Evolutionary conservation across 2,329 filamentous ascomycete species (phyloP).

Genomic region (Diaporthe humulicola): DNA sequence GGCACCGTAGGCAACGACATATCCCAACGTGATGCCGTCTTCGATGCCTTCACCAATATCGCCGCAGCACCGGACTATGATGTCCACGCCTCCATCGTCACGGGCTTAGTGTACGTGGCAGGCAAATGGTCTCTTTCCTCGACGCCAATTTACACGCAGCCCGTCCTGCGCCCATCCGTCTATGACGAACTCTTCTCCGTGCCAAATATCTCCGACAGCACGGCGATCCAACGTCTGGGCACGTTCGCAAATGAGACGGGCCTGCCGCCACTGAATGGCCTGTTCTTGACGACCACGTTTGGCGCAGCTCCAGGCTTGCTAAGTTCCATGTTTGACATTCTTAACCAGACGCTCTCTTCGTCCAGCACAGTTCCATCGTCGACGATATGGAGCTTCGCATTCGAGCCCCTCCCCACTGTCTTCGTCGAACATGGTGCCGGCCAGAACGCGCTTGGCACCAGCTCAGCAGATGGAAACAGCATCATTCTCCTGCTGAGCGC

Average conservation of each 20-base stretch:
- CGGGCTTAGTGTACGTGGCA: neutral
- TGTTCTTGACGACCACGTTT: slow-evolving; percentile 18
- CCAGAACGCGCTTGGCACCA: slow-evolving; percentile 11
- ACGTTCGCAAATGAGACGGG: slow-evolving; percentile 21
- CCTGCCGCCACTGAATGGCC: slow-evolving; percentile 16
- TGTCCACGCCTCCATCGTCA: slow-evolving; percentile 21
- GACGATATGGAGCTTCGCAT: slow-evolving; percentile 24
- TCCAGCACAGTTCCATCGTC: slow-evolving; percentile 9
- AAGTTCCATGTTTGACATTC: slow-evolving; percentile 17
- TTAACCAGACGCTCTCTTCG: slow-evolving; percentile 18
- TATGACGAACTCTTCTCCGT: slow-evolving; percentile 25
- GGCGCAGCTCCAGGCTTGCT: neutral
- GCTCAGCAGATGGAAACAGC: slow-evolving; percentile 10
- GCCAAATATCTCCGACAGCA: slow-evolving; percentile 22
- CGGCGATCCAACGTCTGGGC: slow-evolving; percentile 8
- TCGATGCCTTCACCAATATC: slow-evolving; percentile 28
- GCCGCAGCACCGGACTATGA: slow-evolving; percentile 9
- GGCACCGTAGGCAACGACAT: slow-evolving; percentile 18
- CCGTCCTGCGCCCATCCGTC: slow-evolving; percentile 11
- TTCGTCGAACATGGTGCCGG: slow-evolving; percentile 17
- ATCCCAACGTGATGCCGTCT: slow-evolving; percentile 24
- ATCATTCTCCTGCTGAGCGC: slow-evolving; percentile 20
- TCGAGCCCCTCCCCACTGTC: slow-evolving; percentile 16
- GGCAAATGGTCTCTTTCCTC: neutral
- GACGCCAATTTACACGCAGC: slow-evolving; percentile 21